Evolutionary conservation across 108 stramenopile species (phyloP).

Genomic region (Fragilaria radians): DNA sequence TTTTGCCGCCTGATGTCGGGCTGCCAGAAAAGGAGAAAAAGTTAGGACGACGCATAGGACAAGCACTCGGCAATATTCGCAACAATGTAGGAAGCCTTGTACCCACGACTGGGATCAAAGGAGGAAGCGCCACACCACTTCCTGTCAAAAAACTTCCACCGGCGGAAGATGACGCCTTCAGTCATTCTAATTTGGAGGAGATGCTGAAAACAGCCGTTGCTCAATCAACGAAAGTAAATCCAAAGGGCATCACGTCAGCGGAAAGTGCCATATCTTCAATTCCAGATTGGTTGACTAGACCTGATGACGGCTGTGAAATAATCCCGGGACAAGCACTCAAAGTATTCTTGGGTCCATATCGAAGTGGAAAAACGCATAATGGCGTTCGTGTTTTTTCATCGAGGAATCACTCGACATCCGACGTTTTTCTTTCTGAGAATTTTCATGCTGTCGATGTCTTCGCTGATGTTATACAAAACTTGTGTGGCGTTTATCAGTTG

Average conservation of each 20-base stretch:
- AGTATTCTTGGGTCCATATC: constrained; percentile 42
- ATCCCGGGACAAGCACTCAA: constrained; percentile 58
- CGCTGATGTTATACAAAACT: constrained; percentile 46
- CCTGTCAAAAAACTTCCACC: no score
- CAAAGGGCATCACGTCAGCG: constrained; percentile 36
- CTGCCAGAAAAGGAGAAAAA: background rate
- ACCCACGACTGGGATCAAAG: no score
- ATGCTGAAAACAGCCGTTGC: constrained; percentile 46
- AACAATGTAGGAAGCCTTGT: no score
- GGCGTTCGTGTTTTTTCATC: constrained; percentile 54
- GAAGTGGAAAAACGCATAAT: constrained; percentile 40
- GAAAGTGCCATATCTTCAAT: constrained; percentile 31
- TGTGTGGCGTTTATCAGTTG: constrained; percentile 42
- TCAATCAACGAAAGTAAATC: constrained; percentile 34
- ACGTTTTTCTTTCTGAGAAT: constrained; percentile 36
- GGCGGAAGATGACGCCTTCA: constrained; percentile 33
- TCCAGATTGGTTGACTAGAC: constrained; percentile 56
- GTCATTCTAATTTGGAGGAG: constrained; percentile 48
- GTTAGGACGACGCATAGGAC: background rate
- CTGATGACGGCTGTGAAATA: constrained; percentile 51
- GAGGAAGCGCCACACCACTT: no score
- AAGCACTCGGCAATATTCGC: no score
- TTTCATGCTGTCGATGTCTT: constrained; percentile 50
- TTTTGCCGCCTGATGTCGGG: background rate
- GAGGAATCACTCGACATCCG: constrained; percentile 18